Conservation (phyloP, 2,329 filamentous ascomycete genomes). For the Pseudofabraea citricarpa region DNA sequence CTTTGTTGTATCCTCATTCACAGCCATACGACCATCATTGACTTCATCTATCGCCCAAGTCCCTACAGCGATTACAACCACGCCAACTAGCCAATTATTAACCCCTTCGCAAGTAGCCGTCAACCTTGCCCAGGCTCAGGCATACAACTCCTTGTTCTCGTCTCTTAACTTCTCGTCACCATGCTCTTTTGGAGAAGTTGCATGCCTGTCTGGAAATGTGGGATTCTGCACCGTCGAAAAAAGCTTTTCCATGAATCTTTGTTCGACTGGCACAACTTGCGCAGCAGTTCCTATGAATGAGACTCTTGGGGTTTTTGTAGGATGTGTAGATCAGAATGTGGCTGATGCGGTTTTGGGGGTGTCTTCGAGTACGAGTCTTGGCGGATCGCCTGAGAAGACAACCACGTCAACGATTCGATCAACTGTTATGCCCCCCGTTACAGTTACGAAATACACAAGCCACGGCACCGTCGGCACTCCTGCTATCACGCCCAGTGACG, state of each 20-base stretch:
- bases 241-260: conserved; percentile 38
- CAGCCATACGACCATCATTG: background rate
- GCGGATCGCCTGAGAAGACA: no score
- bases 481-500: no score
- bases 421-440: no score
- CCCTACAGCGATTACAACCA: conserved; percentile 11
- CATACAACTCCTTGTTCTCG: conserved; percentile 22
- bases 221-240: conserved; percentile 40
- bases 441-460: no score
- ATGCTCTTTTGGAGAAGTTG: conserved; percentile 42
- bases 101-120: conserved; percentile 12
- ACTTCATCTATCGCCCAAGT: conserved; percentile 7
- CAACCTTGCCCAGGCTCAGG: conserved; percentile 26
- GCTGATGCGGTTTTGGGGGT: conserved; percentile 39
- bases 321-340: conserved; percentile 37
- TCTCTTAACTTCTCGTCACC: conserved; percentile 34
- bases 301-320: conserved; percentile 41
- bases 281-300: conserved; percentile 50
- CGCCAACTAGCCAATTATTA: conserved; percentile 11
- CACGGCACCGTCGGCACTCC: no score
- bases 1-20: no score
- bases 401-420: no score
- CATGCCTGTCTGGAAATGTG: conserved; percentile 46
- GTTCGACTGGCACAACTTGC: conserved; percentile 34
- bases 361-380: background rate